Evolutionary conservation across 2,329 filamentous ascomycete genomes (phyloP).

Genomic region (Orbilia quercus): DNA sequence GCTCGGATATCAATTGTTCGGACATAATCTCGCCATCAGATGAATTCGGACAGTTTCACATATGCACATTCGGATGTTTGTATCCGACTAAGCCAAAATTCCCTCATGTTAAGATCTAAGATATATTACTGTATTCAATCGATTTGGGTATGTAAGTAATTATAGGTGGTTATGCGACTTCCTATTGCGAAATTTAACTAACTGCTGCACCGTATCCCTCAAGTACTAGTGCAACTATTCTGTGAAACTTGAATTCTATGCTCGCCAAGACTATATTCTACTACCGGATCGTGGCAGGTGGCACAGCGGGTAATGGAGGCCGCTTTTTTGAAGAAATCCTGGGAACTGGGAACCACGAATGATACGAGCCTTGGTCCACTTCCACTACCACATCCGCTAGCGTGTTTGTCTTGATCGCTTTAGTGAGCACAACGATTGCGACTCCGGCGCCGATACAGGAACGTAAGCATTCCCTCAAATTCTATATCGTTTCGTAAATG

Average conservation of each 20-base stretch:
- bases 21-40: not conserved
- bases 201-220: no score
- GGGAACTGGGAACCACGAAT: constrained; percentile 60
- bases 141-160: no score
- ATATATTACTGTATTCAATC: no score
- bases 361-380: constrained; percentile 59
- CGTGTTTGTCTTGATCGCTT: constrained; percentile 65
- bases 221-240: not conserved
- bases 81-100: no score
- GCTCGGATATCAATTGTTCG: no score
- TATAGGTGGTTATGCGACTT: no score
- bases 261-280: not conserved
- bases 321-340: constrained; percentile 56
- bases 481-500: constrained; percentile 32
- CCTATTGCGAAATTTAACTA: no score
- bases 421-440: constrained; percentile 71
- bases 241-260: not conserved
- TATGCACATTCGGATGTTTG: no score
- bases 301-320: constrained; percentile 38
- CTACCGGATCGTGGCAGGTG: constrained; percentile 2
- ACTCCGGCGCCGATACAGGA: constrained; percentile 78
- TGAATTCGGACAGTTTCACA: no score
- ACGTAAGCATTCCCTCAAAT: constrained; percentile 65
- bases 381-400: constrained; percentile 58
- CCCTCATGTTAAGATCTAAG: no score